These are phyloP conservation scores for Jamesozyma rosinii DNA, from an alignment of 805 yeast species.

Conservation along the genomic window DNA sequence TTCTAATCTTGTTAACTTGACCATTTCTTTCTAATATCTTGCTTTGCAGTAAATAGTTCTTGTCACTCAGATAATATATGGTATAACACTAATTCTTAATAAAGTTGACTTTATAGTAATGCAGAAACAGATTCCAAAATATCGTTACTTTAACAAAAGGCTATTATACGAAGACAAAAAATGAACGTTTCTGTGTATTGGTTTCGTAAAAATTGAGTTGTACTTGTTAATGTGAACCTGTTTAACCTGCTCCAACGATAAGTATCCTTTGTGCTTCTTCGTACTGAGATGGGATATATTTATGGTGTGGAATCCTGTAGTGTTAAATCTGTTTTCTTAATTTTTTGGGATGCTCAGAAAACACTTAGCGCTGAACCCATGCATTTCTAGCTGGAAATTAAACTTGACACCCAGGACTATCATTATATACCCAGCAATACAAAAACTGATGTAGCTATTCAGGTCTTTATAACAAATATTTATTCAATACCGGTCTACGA, in stretches of 20 bases:
- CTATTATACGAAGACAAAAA: too few species aligned
- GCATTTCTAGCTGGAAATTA: not conserved
- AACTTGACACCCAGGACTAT: too few species aligned
- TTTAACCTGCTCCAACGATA: not conserved
- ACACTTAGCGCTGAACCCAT: not conserved
- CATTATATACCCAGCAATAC: too few species aligned
- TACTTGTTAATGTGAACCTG: not conserved
- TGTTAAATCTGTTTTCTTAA: not conserved
- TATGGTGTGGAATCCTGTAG: not conserved
- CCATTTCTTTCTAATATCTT: constrained; percentile 14
- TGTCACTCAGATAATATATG: too few species aligned
- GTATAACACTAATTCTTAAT: too few species aligned
- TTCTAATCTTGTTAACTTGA: constrained; percentile 25
- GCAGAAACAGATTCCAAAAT: too few species aligned
- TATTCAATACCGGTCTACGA: too few species aligned
- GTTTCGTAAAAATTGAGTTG: not conserved
- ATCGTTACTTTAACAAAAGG: too few species aligned
- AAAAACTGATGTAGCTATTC: too few species aligned
- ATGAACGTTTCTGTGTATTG: too few species aligned
- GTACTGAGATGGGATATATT: not conserved
- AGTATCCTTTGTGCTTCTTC: not conserved
- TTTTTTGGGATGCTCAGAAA: not conserved
- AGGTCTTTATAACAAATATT: too few species aligned
- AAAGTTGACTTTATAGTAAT: too few species aligned
- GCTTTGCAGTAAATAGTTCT: not conserved